Conservation (phyloP, 139 green algal genomes). For the Limnomonas spitsbergensis region DNA sequence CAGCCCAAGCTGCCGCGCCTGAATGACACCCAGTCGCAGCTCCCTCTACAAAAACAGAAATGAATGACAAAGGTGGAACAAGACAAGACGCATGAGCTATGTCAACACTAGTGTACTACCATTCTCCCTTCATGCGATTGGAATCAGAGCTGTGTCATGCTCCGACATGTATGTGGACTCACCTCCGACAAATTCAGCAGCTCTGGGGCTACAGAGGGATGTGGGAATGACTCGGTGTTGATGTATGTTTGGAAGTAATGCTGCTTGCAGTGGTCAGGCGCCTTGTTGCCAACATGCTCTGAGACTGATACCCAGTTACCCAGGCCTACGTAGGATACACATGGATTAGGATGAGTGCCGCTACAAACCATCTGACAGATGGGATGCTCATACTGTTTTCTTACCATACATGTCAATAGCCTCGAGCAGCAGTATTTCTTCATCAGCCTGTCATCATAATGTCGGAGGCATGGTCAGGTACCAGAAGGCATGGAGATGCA, state of each 20-base stretch:
- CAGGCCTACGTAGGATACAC: slow-evolving; percentile 49
- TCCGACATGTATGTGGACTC: no score
- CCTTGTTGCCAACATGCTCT: slow-evolving; percentile 83
- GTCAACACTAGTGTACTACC: no score
- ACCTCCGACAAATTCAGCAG: slow-evolving; percentile 37
- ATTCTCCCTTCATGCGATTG: no score
- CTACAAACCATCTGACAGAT: no score
- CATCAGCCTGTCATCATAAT: slow-evolving; percentile 63
- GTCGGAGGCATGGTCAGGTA: not conserved
- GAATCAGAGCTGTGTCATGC: no score
- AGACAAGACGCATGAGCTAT: no score
- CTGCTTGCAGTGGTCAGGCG: slow-evolving; percentile 55
- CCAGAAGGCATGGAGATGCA: not conserved
- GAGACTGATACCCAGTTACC: slow-evolving; percentile 89
- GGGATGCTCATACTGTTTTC: no score
- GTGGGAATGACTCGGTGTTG: slow-evolving; percentile 56
- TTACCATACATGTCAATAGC: slow-evolving; percentile 68
- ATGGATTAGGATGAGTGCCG: not conserved
- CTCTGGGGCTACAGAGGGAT: slow-evolving; percentile 55
- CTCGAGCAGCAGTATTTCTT: slow-evolving; percentile 95
- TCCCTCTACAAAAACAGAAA: no score
- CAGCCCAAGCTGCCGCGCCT: no score
- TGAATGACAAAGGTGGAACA: no score
- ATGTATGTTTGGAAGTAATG: slow-evolving; percentile 89
- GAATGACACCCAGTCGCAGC: no score